A percentile compares a stretch with the other conserved stretches of the same genome.
These are phyloP conservation scores for Stephania cephalantha DNA, from an alignment of 164 flowering plant genomes.

Conservation along the genomic window DNA sequence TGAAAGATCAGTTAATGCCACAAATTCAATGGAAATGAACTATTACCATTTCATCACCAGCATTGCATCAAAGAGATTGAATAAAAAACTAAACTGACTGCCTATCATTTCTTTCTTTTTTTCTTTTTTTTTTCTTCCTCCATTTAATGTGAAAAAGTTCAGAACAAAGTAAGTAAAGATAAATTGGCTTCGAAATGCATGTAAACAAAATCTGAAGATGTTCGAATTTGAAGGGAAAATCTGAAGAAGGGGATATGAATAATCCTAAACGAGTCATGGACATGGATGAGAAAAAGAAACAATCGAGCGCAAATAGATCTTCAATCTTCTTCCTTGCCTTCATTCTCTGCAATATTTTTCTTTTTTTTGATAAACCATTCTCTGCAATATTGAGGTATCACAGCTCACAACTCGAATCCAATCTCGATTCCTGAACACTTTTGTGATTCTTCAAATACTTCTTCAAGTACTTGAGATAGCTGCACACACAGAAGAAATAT, in stretches of 20 bases:
- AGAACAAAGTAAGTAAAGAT: neutral
- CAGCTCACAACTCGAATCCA: constrained; percentile 76
- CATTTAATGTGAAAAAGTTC: neutral
- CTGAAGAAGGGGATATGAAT: neutral
- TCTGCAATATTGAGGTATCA: constrained; percentile 80
- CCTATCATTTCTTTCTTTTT: too few relatives aligned
- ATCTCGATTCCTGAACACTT: constrained; percentile 37
- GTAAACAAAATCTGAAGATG: neutral
- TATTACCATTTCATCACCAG: too few relatives aligned
- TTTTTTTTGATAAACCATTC: constrained; percentile 22
- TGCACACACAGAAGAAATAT: constrained; percentile 9
- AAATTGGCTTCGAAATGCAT: neutral
- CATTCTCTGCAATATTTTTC: constrained; percentile 65
- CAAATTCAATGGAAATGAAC: neutral
- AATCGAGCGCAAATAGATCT: neutral
- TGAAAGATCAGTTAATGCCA: too few relatives aligned
- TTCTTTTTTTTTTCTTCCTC: neutral
- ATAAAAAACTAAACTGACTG: too few relatives aligned
- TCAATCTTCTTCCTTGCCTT: constrained; percentile 55
- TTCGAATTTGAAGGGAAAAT: neutral
- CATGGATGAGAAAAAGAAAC: neutral
- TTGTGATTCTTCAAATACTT: constrained; percentile 74
- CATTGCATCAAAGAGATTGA: too few relatives aligned
- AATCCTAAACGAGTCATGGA: neutral
- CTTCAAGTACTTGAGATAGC: constrained; percentile 70